Conservation (phyloP, 148 eudicot genomes). For the Polygonum aviculare region DNA sequence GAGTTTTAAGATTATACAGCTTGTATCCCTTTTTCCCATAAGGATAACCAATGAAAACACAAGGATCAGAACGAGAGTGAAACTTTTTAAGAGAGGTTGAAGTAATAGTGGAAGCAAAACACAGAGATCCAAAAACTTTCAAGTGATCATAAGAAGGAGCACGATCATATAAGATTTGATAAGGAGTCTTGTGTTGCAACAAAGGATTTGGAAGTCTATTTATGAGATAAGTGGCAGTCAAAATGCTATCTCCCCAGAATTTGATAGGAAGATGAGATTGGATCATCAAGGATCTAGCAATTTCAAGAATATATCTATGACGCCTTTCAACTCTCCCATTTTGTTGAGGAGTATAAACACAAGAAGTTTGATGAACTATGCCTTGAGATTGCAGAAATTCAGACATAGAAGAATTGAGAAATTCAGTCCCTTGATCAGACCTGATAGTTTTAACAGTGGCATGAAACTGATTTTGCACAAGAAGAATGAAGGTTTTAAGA, state of each 20-base stretch:
- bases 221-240: not conserved
- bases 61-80: not conserved
- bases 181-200: not conserved
- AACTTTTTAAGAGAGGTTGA: not conserved
- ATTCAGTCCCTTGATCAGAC: not conserved
- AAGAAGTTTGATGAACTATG: not conserved
- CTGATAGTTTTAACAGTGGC: not conserved
- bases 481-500: not conserved
- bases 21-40: not conserved
- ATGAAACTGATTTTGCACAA: not conserved
- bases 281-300: not conserved
- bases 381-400: not conserved
- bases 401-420: not conserved
- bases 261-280: not conserved
- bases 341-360: not conserved
- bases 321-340: not conserved
- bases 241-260: not conserved
- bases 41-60: not conserved
- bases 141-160: not conserved
- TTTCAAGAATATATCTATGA: not conserved
- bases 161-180: not conserved
- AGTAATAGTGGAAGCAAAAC: not conserved
- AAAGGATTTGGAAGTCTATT: not conserved
- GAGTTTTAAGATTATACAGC: not conserved
- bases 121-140: not conserved